Evolutionary conservation across 1,284 basidiomycete species (phyloP).

Genomic region (Clitocybe nebularis): DNA sequence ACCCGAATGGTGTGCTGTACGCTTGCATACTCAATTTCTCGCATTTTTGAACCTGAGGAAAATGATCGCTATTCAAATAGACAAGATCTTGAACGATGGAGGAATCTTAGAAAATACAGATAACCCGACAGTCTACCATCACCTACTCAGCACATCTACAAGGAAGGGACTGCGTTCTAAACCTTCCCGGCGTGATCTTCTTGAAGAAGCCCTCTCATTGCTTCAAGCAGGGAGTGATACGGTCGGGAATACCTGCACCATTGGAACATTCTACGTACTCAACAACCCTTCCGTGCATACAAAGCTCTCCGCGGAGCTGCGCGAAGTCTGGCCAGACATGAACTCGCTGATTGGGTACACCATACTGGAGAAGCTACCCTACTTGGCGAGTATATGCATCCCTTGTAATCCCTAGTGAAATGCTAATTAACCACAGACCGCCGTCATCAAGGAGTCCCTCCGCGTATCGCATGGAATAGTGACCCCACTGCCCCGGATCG

Average conservation of each 20-base stretch:
- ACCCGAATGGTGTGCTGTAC: constrained; percentile 18
- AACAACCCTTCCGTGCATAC: constrained; percentile 9
- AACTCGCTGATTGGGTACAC: constrained; percentile 17
- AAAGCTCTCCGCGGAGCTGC: constrained; percentile 23
- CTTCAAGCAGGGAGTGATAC: constrained; percentile 31
- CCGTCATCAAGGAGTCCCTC: constrained; percentile 30
- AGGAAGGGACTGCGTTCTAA: constrained; percentile 1
- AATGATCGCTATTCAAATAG: constrained; percentile 18
- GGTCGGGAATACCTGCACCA: constrained; percentile 22
- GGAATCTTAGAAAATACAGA: constrained; percentile 15
- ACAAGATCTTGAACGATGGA: constrained; percentile 20
- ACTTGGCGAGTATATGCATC: constrained; percentile 18
- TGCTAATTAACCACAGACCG: constrained; percentile 19
- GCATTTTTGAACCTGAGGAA: constrained; percentile 10
- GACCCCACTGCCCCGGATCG: constrained; percentile 28
- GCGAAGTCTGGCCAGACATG: constrained; percentile 24
- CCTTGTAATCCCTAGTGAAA: not conserved
- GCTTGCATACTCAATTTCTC: constrained; percentile 6
- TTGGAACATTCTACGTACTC: constrained; percentile 18
- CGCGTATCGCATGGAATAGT: constrained; percentile 29
- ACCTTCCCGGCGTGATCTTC: constrained; percentile 15
- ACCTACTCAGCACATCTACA: constrained; percentile 20
- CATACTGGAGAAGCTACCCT: constrained; percentile 29
- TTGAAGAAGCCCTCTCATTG: constrained; percentile 27
- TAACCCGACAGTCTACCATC: constrained; percentile 29